Conservation (phyloP, 2,329 filamentous ascomycete species). For the Herpotrichia juniperi region DNA sequence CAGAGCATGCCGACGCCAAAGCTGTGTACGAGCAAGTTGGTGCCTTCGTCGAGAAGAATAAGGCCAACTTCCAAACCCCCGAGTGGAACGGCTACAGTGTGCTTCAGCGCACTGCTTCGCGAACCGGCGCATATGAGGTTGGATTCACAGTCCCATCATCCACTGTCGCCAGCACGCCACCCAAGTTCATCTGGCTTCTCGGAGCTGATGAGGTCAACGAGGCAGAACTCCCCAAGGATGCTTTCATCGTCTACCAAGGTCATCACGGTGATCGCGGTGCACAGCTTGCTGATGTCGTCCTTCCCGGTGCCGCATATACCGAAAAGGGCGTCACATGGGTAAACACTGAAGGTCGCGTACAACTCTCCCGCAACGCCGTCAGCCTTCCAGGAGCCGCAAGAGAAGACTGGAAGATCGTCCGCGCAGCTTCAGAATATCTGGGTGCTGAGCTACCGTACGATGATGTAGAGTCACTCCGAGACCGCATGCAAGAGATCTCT, state of each 20-base stretch:
- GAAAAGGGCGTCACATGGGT: conserved; percentile 96
- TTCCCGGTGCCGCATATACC: conserved; percentile 94
- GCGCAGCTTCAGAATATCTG: conserved; percentile 89
- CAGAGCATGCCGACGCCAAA: conserved; percentile 89
- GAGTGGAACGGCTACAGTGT: conserved; percentile 99
- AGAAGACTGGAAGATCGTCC: conserved; percentile 99
- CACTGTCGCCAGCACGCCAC: conserved; percentile 79
- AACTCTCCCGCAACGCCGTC: conserved; percentile 90
- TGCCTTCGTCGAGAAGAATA: conserved; percentile 90
- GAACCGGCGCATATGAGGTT: conserved; percentile 92
- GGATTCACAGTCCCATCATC: conserved; percentile 89
- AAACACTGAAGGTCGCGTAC: conserved; percentile 96
- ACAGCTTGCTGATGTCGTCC: conserved; percentile 89
- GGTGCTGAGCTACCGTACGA: conserved; percentile 89
- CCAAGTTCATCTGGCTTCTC: conserved; percentile 96
- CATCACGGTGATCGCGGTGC: conserved; percentile 96
- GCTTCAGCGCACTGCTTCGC: conserved; percentile 89
- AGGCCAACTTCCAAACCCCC: conserved; percentile 80
- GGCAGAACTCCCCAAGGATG: conserved; percentile 89
- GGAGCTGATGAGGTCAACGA: conserved; percentile 90
- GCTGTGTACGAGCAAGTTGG: conserved; percentile 92
- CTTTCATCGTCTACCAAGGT: conserved; percentile 97
- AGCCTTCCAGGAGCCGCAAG: conserved; percentile 86
- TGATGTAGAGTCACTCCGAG: conserved; percentile 84
- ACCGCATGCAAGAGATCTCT: conserved; percentile 94